Conservation (phyloP, 2,329 filamentous ascomycete genomes). For the Neofusicoccum sp. region DNA sequence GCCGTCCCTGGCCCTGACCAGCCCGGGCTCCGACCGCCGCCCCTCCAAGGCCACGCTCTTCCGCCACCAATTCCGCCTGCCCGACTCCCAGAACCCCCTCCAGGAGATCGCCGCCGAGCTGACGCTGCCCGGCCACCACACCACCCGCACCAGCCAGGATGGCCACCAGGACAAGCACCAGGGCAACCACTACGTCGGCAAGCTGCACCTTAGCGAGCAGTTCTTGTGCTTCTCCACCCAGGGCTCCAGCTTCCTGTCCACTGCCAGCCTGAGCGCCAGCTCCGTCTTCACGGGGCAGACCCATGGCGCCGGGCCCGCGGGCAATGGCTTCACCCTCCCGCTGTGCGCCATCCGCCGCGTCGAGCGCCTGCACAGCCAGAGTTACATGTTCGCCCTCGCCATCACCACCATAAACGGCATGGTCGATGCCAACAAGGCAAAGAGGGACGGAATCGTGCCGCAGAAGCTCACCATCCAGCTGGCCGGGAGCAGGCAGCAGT, state of each 20-base stretch:
- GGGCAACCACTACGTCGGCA: slow-evolving; percentile 88
- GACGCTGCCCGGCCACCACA: slow-evolving; percentile 73
- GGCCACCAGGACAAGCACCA: slow-evolving; percentile 68
- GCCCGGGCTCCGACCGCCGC: slow-evolving; percentile 74
- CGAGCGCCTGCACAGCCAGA: slow-evolving; percentile 89
- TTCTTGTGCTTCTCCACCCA: slow-evolving; percentile 98
- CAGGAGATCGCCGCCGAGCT: slow-evolving; percentile 97
- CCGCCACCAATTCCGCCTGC: slow-evolving; percentile 94
- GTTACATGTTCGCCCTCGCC: slow-evolving; percentile 87
- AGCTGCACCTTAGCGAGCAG: slow-evolving; percentile 89
- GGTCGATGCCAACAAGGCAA: slow-evolving; percentile 49
- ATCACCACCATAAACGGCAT: slow-evolving; percentile 90
- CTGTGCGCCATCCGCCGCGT: slow-evolving; percentile 89
- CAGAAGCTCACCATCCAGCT: slow-evolving; percentile 93
- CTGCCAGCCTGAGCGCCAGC: slow-evolving; percentile 77
- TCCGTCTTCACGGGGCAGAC: slow-evolving; percentile 90
- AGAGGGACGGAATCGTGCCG: slow-evolving; percentile 58
- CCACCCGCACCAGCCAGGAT: slow-evolving; percentile 46
- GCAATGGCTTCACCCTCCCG: slow-evolving; percentile 94
- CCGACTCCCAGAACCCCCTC: slow-evolving; percentile 86
- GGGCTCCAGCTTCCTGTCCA: slow-evolving; percentile 80
- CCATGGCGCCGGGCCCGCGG: slow-evolving; percentile 86
- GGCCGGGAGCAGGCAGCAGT: slow-evolving; percentile 82
- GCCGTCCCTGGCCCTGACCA: slow-evolving; percentile 72
- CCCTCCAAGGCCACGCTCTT: slow-evolving; percentile 92